A percentile compares a stretch with the other conserved stretches of the same genome.
These are phyloP conservation scores for Trifolium repens DNA, from an alignment of 306 rosid genomes.

Conservation along the genomic window DNA sequence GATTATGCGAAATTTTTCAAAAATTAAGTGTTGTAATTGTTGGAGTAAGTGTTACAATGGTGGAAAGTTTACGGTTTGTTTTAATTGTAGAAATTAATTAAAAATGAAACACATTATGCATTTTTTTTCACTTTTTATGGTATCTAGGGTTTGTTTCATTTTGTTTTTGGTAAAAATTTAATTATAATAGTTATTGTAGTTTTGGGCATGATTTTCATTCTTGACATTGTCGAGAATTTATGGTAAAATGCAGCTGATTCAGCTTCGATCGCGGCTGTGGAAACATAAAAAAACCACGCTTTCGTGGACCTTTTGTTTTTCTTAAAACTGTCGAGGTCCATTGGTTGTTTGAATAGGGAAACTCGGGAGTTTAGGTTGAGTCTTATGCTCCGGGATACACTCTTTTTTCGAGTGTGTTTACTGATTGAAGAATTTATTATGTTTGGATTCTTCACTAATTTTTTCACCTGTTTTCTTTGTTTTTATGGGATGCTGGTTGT, in stretches of 20 bases:
- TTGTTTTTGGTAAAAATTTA: neutral
- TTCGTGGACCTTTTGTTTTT: neutral
- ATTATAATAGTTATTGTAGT: neutral
- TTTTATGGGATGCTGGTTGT: conserved; percentile 55
- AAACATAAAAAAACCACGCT: neutral
- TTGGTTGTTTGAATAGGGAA: neutral
- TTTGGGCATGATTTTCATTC: conserved; percentile 26
- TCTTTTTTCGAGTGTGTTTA: neutral
- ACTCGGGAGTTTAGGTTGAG: neutral
- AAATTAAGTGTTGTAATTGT: neutral
- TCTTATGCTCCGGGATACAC: neutral
- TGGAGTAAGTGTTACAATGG: too few species aligned
- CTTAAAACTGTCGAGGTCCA: neutral
- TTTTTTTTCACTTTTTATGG: conserved; percentile 4
- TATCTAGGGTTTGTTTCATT: neutral
- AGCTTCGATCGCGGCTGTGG: neutral
- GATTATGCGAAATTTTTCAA: neutral
- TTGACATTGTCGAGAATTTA: neutral
- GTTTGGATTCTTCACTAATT: conserved; percentile 18
- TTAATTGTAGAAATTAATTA: neutral
- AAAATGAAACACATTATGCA: neutral
- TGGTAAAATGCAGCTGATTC: neutral
- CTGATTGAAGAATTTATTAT: conserved; percentile 6
- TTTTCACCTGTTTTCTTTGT: conserved; percentile 41
- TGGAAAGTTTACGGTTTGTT: conserved; percentile 4